Base-by-base conservation (phyloP, 192 early-diverging fungal genomes). In the Rhizophagus prolifer region DNA sequence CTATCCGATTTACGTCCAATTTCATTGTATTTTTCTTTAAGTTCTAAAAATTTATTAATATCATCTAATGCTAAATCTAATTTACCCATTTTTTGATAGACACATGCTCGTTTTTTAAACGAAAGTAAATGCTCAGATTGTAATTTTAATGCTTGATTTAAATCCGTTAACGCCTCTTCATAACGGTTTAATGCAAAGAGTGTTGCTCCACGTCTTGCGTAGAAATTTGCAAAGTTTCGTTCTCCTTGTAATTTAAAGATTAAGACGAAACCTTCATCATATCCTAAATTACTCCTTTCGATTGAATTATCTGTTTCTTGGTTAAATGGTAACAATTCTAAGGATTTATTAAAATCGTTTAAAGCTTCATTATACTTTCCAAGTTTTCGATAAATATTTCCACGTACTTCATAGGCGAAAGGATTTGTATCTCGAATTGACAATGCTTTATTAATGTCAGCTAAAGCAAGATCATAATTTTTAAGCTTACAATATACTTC, bases 401-500 rank as follows among this genome's bases (percentile, higher is more conserved):
- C 62, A 30, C 62, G 23, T 63, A 63, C 16, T 10, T 63, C 62
- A 54, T 54, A 54, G 4, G 63, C 63, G 31, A 19, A 65, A 16
- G 63, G 34, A 31, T 34, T 65, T 34, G 26, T 3, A 28, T 14
- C 26, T 16, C 63, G 63, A 28, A 65, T 65, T 16, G 28, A 21
- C 5, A 65, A 34, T 28, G 63, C 63, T n/a, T 30, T 25, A 34
- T 65, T 65, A 7, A 65, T 26, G 19, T 65, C 63, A 9, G 25
- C 63, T 34, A 65, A 34, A 34, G 63, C 26, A 16, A 31, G 14
- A 21, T 65, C 63, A 34, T 65, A 65, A 19, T 19, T 13, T 31
- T 65, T 26, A 14, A 65, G 63, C 10, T 65, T 65, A 26, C 25
- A 65, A 65, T 65, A 28, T 6, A 65, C 63, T 65, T 65, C 63